Base-by-base conservation (phyloP, 1,139 yeast species). In the Geotrichum klebahnii region DNA sequence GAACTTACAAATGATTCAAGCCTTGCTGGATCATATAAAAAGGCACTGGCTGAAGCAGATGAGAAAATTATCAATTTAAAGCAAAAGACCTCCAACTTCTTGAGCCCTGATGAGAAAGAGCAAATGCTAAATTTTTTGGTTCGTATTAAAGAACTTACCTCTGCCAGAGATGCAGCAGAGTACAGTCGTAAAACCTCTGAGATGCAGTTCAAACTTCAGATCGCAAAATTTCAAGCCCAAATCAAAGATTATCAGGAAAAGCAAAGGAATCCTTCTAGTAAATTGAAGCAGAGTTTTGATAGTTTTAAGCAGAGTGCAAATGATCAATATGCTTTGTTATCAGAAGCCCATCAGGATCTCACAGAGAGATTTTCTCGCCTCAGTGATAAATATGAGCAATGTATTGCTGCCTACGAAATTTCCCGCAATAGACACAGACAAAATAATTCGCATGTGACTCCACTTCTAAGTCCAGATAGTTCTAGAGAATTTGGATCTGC, bases 301-400 rank as follows among this genome's bases (percentile, higher is more conserved):
- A 45, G 50, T 3, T 55, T 56, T 48, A 54, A 56, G 29, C 40
- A 35, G 12, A 48, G 57, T 12, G 46, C 59, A 5, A 62, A 61
- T 37, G 53, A 50, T 32, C 55, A 61, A 17, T 59, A 55, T 48
- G 34, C 50, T 5, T 58, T 59, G 44, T 53, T 63, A 31, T 50
- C 55, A 19, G 44, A 46, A 2, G 61, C 63, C 2, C 56, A 62
- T 48, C 55, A 61, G 19, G 61, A 61, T 8, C 54, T 63, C 5
- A 47, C 56, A 1, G 50, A 55, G 6, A 55, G 59, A 34, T 58
- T 56, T 45, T 44, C 48, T 10, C 53, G 49, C 8, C 51, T 61
- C 35, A 54, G 55, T 39, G 52, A 46, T 8, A 45, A 54, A 24
- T 56, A 56, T 43, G 54, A 58, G 14, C 46, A 43, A 29, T 41